Conservation (phyloP, 345 rosid genomes). For the Erodium maritimum region DNA sequence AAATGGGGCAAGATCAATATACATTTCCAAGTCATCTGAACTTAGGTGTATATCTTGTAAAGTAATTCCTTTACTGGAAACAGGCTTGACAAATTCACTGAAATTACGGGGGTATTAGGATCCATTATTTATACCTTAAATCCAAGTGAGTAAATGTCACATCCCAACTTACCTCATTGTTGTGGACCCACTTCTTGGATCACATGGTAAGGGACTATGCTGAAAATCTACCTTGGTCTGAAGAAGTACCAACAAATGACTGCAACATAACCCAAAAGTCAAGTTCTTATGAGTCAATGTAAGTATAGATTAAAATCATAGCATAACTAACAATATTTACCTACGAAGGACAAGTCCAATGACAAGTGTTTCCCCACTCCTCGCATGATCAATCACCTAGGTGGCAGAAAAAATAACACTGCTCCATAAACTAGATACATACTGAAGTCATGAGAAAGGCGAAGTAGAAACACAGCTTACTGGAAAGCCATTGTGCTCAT, state of each 20-base stretch:
- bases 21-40: conserved; percentile 92
- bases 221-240: conserved; percentile 91
- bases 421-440: conserved; percentile 5
- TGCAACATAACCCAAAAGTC: conserved; percentile 23
- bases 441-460: neutral
- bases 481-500: conserved; percentile 88
- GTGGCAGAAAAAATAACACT: conserved; percentile 1
- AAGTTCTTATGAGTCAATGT: conserved; percentile 2
- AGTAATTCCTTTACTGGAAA: conserved; percentile 77
- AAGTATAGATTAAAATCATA: neutral
- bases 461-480: conserved; percentile 29
- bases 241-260: conserved; percentile 95
- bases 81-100: conserved; percentile 89
- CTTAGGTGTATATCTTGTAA: conserved; percentile 66
- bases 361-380: conserved; percentile 86
- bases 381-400: conserved; percentile 82
- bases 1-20: conserved; percentile 89
- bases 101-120: conserved; percentile 34
- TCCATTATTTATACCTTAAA: conserved; percentile 5
- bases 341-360: conserved; percentile 92
- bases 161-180: conserved; percentile 34
- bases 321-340: conserved; percentile 22
- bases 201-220: conserved; percentile 80
- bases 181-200: conserved; percentile 40
- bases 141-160: neutral